Base-by-base conservation (phyloP, 495 filamentous ascomycete species). In the Cercophora scortea region DNA sequence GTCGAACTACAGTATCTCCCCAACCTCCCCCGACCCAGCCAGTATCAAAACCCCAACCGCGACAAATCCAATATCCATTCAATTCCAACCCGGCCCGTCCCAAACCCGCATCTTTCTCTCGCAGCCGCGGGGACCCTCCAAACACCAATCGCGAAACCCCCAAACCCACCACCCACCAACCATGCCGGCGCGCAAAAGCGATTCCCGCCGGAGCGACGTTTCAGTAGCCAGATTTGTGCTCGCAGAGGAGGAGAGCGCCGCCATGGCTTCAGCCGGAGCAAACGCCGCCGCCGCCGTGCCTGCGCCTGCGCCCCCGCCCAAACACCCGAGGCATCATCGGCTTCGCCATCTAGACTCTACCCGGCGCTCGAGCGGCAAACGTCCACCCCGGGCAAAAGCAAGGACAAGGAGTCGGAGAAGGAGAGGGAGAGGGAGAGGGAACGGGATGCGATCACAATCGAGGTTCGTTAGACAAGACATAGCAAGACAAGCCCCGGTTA, bases 191-290 rank as follows among this genome's bases (percentile, higher is more conserved):
- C 58, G 64, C 8, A 73, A 73, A 50, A 66, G 55, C 52, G 68
- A 73, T 44, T 43, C 47, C 16, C 64, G 67, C 38, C 62, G 64
- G 52, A 68, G 63, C 61, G 69, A 74, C 55, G 65, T 70, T 45
- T 73, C 72, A 7, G 68, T 61, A 50, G 72, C 72, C 1, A 61
- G 67, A 38, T 73, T 72, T 35, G 65, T 70, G 6, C 60, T 68
- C 35, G 70, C 66, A 47, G 69, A 68, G 18, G 65, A 69, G 8
- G 59, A 63, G 45, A 53, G 66, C 54, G 55, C 8, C 17, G 17
- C 42, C 10, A 43, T 17, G 12, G 2, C n/a, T 19, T 15, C 62
- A 40, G 39, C 54, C 16, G 50, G 42, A 25, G 36, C 61, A 16
- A 36, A 64, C 10, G 52, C 55, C 12, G 41, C 63, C 10, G 34